Evolutionary conservation across 352 stramenopile genomes (phyloP).

Genomic region (Pythium apleroticum): DNA sequence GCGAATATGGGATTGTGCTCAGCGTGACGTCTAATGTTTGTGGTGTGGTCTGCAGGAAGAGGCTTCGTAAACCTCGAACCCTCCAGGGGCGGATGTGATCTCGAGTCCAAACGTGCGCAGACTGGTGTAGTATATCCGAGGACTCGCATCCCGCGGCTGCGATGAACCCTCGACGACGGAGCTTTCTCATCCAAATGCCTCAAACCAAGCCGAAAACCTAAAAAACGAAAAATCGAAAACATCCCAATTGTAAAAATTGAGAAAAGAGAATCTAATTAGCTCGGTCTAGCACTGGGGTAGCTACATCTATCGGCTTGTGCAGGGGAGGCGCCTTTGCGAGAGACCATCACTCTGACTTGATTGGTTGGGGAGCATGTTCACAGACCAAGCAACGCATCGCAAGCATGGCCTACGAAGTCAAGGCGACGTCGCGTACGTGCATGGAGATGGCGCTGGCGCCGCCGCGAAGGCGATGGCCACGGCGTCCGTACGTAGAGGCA

Average conservation of each 20-base stretch:
- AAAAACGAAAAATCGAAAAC: conserved; percentile 2
- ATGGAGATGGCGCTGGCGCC: background rate
- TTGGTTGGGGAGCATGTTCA: conserved; percentile 25
- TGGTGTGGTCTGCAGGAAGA: background rate
- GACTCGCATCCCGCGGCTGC: background rate
- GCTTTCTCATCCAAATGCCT: background rate
- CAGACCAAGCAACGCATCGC: conserved; percentile 8
- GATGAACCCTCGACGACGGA: background rate
- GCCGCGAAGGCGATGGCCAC: background rate
- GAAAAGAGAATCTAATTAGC: background rate
- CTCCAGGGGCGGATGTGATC: background rate
- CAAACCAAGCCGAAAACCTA: background rate
- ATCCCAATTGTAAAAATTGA: background rate
- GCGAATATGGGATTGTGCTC: background rate
- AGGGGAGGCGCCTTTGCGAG: conserved; percentile 5
- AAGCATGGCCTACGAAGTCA: conserved; percentile 27
- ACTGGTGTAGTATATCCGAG: conserved; percentile 2
- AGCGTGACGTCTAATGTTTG: background rate
- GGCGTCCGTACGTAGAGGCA: background rate
- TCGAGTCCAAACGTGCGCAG: background rate
- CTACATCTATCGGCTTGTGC: conserved; percentile 11
- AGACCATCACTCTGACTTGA: conserved; percentile 31
- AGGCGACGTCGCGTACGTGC: conserved; percentile 29
- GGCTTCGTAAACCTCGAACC: background rate
- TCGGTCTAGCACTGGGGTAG: background rate